phyloP scores from a whole-genome alignment of 225 moss, liverwort and hornwort genomes.

The Bryoerythrophyllum caledonicum region DNA sequence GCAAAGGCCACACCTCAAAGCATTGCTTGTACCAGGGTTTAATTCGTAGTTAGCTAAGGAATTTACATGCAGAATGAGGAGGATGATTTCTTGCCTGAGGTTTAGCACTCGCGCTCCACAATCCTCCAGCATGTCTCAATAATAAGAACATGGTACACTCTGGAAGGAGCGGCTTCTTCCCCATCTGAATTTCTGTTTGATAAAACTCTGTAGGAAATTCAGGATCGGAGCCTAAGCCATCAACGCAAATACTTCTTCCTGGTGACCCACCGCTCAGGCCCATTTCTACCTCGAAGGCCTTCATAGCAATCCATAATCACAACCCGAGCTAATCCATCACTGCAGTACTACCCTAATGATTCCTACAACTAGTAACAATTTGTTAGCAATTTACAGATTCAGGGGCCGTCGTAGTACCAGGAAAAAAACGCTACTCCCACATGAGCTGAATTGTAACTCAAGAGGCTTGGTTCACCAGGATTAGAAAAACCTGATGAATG shows the following conservation, averaged over 20 bases:
- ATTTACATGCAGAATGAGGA: not conserved
- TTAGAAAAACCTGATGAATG: not conserved
- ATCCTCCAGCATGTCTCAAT: constrained; percentile 23
- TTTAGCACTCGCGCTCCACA: too few species aligned
- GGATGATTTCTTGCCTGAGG: not conserved
- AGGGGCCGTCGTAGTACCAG: constrained; percentile 2
- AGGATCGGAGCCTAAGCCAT: not conserved
- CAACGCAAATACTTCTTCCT: not conserved
- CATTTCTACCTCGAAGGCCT: not conserved
- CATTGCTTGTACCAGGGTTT: not conserved
- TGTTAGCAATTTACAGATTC: constrained; percentile 16
- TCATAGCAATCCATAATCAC: not conserved
- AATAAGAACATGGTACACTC: constrained; percentile 34
- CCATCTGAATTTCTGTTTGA: constrained; percentile 7
- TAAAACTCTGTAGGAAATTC: constrained; percentile 1
- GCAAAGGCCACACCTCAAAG: too few species aligned
- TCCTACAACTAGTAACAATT: not conserved
- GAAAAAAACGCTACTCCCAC: too few species aligned
- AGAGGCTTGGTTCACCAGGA: not conserved
- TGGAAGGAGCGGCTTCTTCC: constrained; percentile 19
- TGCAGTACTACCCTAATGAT: too few species aligned
- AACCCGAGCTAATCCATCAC: not conserved
- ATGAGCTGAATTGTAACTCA: not conserved
- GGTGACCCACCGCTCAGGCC: not conserved
- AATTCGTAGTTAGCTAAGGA: not conserved